Evolutionary conservation across 2,329 filamentous ascomycete species (phyloP).

Genomic region (Apiospora sp.): DNA sequence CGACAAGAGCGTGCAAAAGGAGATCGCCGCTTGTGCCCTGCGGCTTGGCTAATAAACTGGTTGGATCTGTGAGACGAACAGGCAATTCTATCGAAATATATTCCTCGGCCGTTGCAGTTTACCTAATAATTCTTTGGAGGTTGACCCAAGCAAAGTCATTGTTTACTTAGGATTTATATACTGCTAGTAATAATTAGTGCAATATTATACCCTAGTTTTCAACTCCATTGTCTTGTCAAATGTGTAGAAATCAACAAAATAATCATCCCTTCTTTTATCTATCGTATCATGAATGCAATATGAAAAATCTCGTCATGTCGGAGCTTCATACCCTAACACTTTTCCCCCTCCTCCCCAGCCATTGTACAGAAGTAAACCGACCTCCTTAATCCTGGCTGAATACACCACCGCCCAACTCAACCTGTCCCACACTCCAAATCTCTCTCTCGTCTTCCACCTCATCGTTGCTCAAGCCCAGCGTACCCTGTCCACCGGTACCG

Average conservation of each 20-base stretch:
- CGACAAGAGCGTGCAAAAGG: slow-evolving; percentile 33
- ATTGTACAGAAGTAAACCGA: background rate
- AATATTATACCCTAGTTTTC: background rate
- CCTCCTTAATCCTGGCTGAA: slow-evolving; percentile 47
- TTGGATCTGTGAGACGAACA: background rate
- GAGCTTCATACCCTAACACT: slow-evolving; percentile 1
- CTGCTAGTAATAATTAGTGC: background rate
- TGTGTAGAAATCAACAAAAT: background rate
- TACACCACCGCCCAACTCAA: slow-evolving; percentile 75
- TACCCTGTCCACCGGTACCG: slow-evolving; percentile 69
- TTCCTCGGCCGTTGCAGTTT: background rate
- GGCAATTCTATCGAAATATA: background rate
- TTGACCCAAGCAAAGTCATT: background rate
- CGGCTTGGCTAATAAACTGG: slow-evolving; percentile 26
- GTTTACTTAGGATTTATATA: too few relatives aligned
- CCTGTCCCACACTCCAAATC: slow-evolving; percentile 92
- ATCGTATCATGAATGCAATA: slow-evolving; percentile 12
- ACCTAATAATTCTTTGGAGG: background rate
- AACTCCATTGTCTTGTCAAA: too few relatives aligned
- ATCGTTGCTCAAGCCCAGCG: slow-evolving; percentile 85
- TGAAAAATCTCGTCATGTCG: background rate
- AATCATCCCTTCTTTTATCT: slow-evolving; percentile 14
- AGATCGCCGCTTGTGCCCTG: slow-evolving; percentile 32
- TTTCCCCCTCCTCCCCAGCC: background rate
- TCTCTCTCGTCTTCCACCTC: slow-evolving; percentile 95